Evolutionary conservation across 2,329 filamentous ascomycete genomes (phyloP).

Genomic region (Pseudohalonectria lignicola): DNA sequence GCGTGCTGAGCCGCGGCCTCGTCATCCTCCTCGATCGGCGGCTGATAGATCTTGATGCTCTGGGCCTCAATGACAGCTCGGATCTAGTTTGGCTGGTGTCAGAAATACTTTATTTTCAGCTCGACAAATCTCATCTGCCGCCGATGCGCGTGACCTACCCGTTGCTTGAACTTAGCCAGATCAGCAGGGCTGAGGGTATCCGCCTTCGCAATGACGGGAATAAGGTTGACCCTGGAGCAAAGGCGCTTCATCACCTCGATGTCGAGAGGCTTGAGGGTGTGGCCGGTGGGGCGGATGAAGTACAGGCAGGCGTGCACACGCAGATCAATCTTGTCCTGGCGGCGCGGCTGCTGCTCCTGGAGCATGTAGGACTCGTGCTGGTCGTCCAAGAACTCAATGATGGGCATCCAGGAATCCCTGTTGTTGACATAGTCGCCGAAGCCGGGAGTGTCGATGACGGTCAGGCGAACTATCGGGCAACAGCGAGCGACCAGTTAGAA

Average conservation of each 20-base stretch:
- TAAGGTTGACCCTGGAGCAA: conserved; percentile 95
- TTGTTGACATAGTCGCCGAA: conserved; percentile 99
- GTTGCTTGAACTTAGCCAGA: conserved; percentile 86
- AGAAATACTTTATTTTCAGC: too few relatives aligned
- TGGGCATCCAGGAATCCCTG: conserved; percentile 99
- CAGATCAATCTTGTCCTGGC: conserved; percentile 97
- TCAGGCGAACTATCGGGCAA: conserved; percentile 66
- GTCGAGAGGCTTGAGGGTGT: conserved; percentile 96
- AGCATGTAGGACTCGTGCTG: conserved; percentile 99
- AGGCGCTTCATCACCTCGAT: conserved; percentile 99
- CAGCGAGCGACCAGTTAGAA: too few relatives aligned
- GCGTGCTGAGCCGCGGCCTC: conserved; percentile 93
- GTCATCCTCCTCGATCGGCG: conserved; percentile 95
- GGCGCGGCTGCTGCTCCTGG: conserved; percentile 97
- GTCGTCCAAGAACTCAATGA: conserved; percentile 99
- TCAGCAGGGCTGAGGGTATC: conserved; percentile 93
- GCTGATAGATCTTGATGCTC: conserved; percentile 99
- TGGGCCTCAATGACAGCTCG: conserved; percentile 93
- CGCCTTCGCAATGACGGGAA: conserved; percentile 96
- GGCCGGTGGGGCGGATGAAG: conserved; percentile 97
- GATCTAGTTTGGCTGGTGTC: too few relatives aligned
- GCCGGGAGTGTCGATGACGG: conserved; percentile 96
- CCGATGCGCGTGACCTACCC: too few relatives aligned
- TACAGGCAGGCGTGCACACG: conserved; percentile 97
- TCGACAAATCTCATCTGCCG: too few relatives aligned